Percentiles rank a stretch among this genome's conserved stretches.
phyloP scores from a whole-genome alignment of 1,139 yeast species.

The Diutina rugosa region DNA sequence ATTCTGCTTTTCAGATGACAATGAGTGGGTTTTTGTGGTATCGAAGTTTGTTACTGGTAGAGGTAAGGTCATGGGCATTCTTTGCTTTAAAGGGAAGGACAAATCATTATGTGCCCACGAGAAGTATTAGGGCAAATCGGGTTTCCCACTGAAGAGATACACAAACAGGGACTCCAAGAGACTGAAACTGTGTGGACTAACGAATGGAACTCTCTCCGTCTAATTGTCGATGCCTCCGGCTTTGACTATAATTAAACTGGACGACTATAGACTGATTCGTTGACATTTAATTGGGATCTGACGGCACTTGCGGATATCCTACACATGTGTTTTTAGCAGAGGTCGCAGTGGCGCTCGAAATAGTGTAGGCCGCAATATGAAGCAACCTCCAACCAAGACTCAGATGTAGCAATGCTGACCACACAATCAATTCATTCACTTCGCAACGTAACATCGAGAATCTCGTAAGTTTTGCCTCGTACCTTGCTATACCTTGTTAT shows the following conservation, averaged over 20 bases:
- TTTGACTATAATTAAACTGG: background rate
- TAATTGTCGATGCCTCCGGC: background rate
- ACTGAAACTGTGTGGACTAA: background rate
- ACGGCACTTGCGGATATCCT: too few species aligned
- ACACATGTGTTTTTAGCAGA: too few species aligned
- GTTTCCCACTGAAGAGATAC: constrained; percentile 36
- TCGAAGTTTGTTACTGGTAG: constrained; percentile 40
- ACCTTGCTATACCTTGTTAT: too few species aligned
- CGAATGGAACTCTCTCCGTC: background rate
- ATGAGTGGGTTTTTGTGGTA: constrained; percentile 74
- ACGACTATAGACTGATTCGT: too few species aligned
- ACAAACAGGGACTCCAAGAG: background rate
- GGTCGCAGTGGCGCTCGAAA: too few species aligned
- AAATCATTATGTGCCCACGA: constrained; percentile 57
- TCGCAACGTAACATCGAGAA: too few species aligned
- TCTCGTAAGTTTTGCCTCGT: too few species aligned
- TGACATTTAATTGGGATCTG: too few species aligned
- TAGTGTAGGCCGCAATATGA: too few species aligned
- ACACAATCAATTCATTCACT: too few species aligned
- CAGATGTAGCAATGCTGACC: too few species aligned
- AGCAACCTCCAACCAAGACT: too few species aligned
- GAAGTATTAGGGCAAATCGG: constrained; percentile 47
- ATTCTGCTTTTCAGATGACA: constrained; percentile 48
- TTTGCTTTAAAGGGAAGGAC: constrained; percentile 62
- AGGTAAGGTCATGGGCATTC: constrained; percentile 31